phyloP scores from a whole-genome alignment of 495 filamentous ascomycete species.

The Aspergillus indologenus region DNA sequence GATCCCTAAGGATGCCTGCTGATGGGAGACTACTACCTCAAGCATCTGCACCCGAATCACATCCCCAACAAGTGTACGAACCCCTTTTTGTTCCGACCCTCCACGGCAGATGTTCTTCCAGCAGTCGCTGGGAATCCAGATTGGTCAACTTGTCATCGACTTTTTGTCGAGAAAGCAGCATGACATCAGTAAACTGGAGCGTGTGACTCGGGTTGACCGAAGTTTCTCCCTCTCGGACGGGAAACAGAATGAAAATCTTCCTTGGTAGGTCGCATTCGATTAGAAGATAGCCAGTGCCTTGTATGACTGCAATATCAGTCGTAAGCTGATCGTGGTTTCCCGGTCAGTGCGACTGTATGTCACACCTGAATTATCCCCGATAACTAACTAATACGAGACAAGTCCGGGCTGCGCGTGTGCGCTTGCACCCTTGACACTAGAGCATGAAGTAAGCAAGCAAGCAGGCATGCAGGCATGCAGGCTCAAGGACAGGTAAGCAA shows the following conservation, averaged over 20 bases:
- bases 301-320: not conserved
- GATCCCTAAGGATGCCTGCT: slow-evolving; percentile 6
- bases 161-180: not conserved
- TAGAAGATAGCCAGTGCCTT: not conserved
- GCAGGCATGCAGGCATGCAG: not conserved
- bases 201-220: slow-evolving; percentile 12
- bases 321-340: not conserved
- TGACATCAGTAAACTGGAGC: slow-evolving; percentile 17
- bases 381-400: not conserved
- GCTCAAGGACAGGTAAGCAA: too few species aligned
- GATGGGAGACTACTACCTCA: slow-evolving; percentile 13
- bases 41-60: slow-evolving; percentile 18
- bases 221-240: not conserved
- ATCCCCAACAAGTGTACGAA: slow-evolving; percentile 8
- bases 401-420: not conserved
- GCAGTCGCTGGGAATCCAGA: not conserved
- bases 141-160: slow-evolving; percentile 1
- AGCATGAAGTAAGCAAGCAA: not conserved
- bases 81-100: slow-evolving; percentile 10
- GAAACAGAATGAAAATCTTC: not conserved
- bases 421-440: not conserved
- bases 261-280: not conserved
- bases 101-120: not conserved
- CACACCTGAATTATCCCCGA: not conserved
- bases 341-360: not conserved